Evolutionary conservation across 805 yeast species (phyloP).

Genomic region (Trichomonascus vanleenenianus): DNA sequence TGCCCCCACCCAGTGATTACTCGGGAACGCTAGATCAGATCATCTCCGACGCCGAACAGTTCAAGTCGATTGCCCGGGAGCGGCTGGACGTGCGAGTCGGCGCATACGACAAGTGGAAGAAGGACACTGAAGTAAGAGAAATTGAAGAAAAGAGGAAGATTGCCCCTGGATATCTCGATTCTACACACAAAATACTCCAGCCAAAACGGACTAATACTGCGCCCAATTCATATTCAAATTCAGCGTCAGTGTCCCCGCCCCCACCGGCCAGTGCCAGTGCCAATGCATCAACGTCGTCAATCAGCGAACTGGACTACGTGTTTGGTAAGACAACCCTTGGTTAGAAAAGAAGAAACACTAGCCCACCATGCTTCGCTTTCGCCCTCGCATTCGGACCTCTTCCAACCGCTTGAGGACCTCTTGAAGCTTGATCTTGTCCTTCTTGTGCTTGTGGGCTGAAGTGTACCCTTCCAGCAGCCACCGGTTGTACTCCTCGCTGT

Average conservation of each 20-base stretch:
- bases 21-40: constrained; percentile 27
- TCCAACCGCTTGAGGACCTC: constrained; percentile 62
- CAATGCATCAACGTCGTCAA: neutral
- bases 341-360: constrained; percentile 19
- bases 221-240: constrained; percentile 1
- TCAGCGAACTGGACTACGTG: constrained; percentile 21
- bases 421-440: constrained; percentile 22
- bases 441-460: constrained; percentile 13
- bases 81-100: constrained; percentile 23
- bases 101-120: constrained; percentile 30
- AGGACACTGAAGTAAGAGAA: constrained; percentile 16
- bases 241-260: too few species aligned
- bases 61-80: constrained; percentile 21
- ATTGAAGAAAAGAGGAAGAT: constrained; percentile 24
- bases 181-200: constrained; percentile 21
- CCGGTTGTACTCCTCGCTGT: constrained; percentile 51
- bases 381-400: constrained; percentile 83
- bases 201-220: constrained; percentile 12
- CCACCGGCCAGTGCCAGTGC: neutral
- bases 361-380: constrained; percentile 94
- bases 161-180: constrained; percentile 39
- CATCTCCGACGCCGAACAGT: constrained; percentile 27
- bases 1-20: constrained; percentile 29
- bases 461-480: constrained; percentile 70
- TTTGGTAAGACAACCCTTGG: constrained; percentile 18